phyloP scores from a whole-genome alignment of 192 early-diverging fungal genomes.

The Coemansia sp. region DNA sequence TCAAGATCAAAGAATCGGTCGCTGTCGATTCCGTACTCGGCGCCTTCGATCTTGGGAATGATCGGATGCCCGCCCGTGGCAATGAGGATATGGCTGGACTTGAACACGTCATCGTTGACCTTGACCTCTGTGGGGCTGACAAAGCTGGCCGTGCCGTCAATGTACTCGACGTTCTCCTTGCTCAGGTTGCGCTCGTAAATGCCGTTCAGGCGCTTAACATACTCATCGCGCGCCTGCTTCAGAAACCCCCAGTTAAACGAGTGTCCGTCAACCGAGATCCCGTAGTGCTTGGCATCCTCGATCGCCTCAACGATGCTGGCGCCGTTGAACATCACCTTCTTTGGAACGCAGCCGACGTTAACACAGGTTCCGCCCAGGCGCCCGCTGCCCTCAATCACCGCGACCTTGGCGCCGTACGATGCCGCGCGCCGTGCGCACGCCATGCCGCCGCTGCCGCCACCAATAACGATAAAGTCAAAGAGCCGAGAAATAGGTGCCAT shows the following conservation, averaged over 20 bases:
- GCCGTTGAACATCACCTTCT: conserved; percentile 96
- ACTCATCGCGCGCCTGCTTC: conserved; percentile 93
- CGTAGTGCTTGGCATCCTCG: conserved; percentile 87
- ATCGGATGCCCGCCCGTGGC: conserved; percentile 76
- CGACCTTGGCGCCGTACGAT: conserved; percentile 87
- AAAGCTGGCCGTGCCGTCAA: conserved; percentile 85
- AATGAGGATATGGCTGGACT: conserved; percentile 87
- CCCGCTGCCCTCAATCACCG: conserved; percentile 77
- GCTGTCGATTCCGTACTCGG: conserved; percentile 83
- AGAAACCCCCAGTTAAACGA: conserved; percentile 77
- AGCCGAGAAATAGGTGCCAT: conserved; percentile 47
- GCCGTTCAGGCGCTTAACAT: conserved; percentile 93
- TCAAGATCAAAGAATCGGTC: conserved; percentile 97
- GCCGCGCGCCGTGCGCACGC: conserved; percentile 93
- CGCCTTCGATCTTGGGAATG: conserved; percentile 80
- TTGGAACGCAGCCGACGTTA: conserved; percentile 91
- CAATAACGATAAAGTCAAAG: conserved; percentile 95
- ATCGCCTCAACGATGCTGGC: conserved; percentile 85
- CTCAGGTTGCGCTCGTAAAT: conserved; percentile 92
- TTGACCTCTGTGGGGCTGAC: conserved; percentile 69
- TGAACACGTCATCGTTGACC: conserved; percentile 56
- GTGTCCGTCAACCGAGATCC: conserved; percentile 66
- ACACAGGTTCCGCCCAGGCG: conserved; percentile 89
- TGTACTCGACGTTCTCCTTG: conserved; percentile 83
- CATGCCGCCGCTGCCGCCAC: conserved; percentile 89